phyloP scores from a whole-genome alignment of 805 yeast species.

The Ogataea saltuana region DNA sequence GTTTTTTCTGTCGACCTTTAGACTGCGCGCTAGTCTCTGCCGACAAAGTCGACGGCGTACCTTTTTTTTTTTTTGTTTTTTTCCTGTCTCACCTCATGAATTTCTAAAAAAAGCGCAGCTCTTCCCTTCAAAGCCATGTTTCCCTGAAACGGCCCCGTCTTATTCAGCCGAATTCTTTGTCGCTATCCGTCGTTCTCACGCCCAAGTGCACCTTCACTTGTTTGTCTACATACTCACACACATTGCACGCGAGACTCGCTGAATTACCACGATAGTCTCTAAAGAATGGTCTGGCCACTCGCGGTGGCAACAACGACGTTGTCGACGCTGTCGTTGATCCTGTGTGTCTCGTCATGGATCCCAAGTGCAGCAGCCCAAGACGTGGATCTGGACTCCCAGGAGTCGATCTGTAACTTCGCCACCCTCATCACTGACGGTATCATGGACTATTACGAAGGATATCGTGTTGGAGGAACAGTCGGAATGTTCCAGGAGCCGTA shows the following conservation, averaged over 20 bases:
- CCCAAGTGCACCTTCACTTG: no score
- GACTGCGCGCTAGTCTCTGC: no score
- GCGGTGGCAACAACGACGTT: no score
- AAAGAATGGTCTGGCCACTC: no score
- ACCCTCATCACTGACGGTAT: constrained; percentile 66
- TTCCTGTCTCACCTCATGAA: background rate
- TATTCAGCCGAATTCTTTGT: no score
- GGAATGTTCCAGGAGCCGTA: constrained; percentile 76
- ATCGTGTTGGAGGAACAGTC: constrained; percentile 60
- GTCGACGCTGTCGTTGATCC: constrained; percentile 1
- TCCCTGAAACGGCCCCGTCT: no score
- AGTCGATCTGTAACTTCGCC: constrained; percentile 48
- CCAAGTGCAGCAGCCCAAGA: background rate
- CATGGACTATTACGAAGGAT: constrained; percentile 79
- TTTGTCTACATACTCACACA: no score
- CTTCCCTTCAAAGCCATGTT: background rate
- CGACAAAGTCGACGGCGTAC: background rate
- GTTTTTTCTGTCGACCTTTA: background rate
- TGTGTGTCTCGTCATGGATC: background rate
- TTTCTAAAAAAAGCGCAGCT: constrained; percentile 7
- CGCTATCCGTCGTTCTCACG: no score
- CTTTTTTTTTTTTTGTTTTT: background rate
- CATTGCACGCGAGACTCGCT: no score
- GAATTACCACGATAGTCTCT: no score
- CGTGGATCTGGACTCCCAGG: constrained; percentile 19